Percentiles rank a stretch among this genome's conserved stretches.
These are phyloP conservation scores for Epicoccum sorghinum DNA, from an alignment of 2,329 filamentous ascomycete species.

Conservation along the genomic window DNA sequence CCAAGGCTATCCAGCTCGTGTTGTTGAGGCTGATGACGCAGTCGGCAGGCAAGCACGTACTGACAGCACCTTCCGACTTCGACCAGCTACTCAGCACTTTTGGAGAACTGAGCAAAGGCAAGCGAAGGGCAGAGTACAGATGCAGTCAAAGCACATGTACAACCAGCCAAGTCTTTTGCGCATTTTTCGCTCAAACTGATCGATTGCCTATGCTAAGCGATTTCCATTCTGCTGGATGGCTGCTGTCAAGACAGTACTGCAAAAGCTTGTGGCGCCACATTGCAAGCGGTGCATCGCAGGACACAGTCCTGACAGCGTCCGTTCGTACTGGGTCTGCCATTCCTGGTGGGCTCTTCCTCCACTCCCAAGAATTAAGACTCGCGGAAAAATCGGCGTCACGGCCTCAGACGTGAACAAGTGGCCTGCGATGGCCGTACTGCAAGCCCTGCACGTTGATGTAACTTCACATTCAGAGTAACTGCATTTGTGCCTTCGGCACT, in stretches of 20 bases:
- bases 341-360: neutral
- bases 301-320: neutral
- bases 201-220: no score
- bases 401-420: neutral
- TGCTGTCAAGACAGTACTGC: neutral
- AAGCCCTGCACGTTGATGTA: neutral
- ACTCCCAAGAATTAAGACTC: neutral
- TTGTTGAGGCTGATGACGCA: conserved; percentile 22
- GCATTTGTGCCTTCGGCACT: neutral
- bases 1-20: neutral
- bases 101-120: no score
- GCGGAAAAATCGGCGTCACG: neutral
- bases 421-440: neutral
- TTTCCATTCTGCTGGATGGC: no score
- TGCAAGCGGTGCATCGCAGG: neutral
- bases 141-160: no score
- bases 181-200: no score
- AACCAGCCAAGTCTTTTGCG: no score
- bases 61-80: neutral
- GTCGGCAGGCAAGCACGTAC: neutral
- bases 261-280: conserved; percentile 4
- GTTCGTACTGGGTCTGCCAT: neutral
- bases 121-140: no score
- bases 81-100: no score
- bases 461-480: neutral